phyloP scores from a whole-genome alignment of 331 rosid genomes.

The Dryas integrifolia region DNA sequence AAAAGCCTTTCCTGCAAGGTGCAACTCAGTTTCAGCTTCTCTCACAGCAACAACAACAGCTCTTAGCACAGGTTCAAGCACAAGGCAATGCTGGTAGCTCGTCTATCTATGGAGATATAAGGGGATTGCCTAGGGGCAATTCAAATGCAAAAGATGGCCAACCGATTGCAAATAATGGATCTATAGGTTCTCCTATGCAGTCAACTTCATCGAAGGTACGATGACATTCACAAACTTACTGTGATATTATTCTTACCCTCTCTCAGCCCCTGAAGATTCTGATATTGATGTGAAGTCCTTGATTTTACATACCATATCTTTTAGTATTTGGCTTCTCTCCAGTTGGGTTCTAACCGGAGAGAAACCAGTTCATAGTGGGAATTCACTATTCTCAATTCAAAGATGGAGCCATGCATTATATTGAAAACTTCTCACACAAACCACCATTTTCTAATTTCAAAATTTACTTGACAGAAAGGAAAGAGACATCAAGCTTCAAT shows the following conservation, averaged over 20 bases:
- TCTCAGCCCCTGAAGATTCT: neutral
- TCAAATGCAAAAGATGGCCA: slow-evolving; percentile 73
- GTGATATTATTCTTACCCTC: neutral
- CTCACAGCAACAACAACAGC: slow-evolving; percentile 80
- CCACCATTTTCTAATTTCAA: too few species aligned
- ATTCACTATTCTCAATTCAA: too few species aligned
- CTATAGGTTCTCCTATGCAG: slow-evolving; percentile 91
- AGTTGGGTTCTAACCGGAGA: too few species aligned
- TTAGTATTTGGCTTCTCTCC: too few species aligned
- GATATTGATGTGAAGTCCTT: too few species aligned
- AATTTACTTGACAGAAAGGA: too few species aligned
- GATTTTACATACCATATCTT: too few species aligned
- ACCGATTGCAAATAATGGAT: slow-evolving; percentile 65
- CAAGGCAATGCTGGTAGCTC: slow-evolving; percentile 68
- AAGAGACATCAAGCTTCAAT: too few species aligned
- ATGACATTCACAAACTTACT: slow-evolving; percentile 1
- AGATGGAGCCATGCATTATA: too few species aligned
- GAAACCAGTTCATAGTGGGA: too few species aligned
- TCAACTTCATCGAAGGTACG: slow-evolving; percentile 75
- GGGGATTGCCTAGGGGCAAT: slow-evolving; percentile 70
- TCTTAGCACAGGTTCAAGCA: slow-evolving; percentile 81
- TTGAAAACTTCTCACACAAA: too few species aligned
- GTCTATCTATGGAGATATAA: slow-evolving; percentile 65
- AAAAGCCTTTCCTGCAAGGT: slow-evolving; percentile 80
- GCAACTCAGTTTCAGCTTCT: slow-evolving; percentile 80